Evolutionary conservation across 164 flowering plant species (phyloP), one percentile per base, ranked within the genome.

Genomic region (Macadamia tetraphylla): DNA sequence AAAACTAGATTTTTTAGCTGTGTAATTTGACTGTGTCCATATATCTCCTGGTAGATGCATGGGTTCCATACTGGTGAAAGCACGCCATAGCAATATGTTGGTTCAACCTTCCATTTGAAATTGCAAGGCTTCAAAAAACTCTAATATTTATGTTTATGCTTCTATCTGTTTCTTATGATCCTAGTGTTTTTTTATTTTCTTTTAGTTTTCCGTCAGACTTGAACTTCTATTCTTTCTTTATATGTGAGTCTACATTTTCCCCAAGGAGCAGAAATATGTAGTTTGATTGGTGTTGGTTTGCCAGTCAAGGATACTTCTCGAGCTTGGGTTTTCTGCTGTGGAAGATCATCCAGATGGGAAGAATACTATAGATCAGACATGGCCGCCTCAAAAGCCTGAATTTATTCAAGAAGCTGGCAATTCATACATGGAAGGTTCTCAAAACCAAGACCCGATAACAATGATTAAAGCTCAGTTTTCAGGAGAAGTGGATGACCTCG

Each of bases 281-380:
- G 56, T 66, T 35, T 72, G 60, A 62, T 65, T 67, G 30, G 55
- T 63, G 52, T 65, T 68, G 35, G 29, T 68, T 75, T 68, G 31
- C 42, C 84, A 91, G 98, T 87, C 97, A 29, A 86, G 97, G 82
- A 86, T 90, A 76, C 91, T 91, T 62, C 49, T 80, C 31, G 90
- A 77, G 29, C 80, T 88, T 17, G 83, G 75, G 62, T 76, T 67
- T 79, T 75, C 53, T 40, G 72, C 77, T 11, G 69, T 46, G 17
- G 66, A 72, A 13, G 70, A 78, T 6, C 67, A 75, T 30, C 71
- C 70, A 13, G 61, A 58, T 58, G 83, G 78, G 35, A 77, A 63
- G 56, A 70, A 72, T 61, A 32, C 67, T 53, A 43, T 66, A 51
- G 48, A 65, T 64, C 67, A 66, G 58, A 70, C 44, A 46, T 51